Evolutionary conservation across 179 eudicot species (phyloP), one percentile per base, ranked within the genome.

Genomic region (Silene coronaria): DNA sequence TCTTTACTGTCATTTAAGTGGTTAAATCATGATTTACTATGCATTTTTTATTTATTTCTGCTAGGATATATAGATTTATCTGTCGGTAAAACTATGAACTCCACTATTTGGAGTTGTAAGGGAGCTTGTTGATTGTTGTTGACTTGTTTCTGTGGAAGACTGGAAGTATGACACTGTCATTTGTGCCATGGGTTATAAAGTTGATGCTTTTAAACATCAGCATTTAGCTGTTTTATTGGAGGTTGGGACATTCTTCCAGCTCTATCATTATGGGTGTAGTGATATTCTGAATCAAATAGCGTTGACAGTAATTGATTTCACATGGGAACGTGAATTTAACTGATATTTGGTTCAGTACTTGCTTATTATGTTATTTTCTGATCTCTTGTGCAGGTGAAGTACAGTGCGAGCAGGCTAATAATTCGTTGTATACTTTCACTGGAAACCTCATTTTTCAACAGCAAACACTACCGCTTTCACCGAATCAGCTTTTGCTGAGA

Each of bases 351-450:
- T 72, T 67, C 19, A 16, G 27, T 32, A 16, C 42, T 61, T 79
- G 66, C 57, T 76, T 36, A 78, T 58, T 61, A 73, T 69, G 38
- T 67, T 27, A 28, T 69, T 61, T 71, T 30, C 76, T 65, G 34
- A 7, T 68, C 34, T 23, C 70, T 13, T 71, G 14, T 61, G 82
- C 90, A 95, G 99, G 97, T 76, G 97, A 95, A 86, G 81, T 92
- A 74, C 90, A 91, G 57, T 95, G 99, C 74, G 99, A 96, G 82
- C 97, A 96, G 80, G 97, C 99, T 75, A 96, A 93, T 79, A 96
- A 96, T 83, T 96, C 99, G 5, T 82, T 96, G 80, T 96, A 96
- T 85, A 96, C 99, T 23, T 93, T 89, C 80, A 93, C 97, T 77
- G 99, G 99, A 57, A 96, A 96, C 85, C 89, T 96, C 87, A 91